phyloP scores from a whole-genome alignment of 2,329 filamentous ascomycete species.

The Hymenoscyphus fructigenus region DNA sequence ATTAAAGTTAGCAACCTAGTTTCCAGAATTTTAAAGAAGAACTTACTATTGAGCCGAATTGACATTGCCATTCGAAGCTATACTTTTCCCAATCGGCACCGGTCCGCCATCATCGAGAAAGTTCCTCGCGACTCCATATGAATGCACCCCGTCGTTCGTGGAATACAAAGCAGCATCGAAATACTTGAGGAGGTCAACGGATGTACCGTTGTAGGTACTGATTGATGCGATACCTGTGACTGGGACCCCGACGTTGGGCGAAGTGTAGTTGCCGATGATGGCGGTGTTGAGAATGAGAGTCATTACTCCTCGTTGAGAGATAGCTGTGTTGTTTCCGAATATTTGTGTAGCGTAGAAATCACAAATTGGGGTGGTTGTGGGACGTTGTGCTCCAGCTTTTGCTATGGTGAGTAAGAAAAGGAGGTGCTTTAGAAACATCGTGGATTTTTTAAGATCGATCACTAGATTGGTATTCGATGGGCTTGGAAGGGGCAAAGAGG shows the following conservation, averaged over 20 bases:
- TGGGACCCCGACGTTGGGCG: conserved; percentile 49
- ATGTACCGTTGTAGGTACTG: conserved; percentile 46
- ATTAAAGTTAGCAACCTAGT: not conserved
- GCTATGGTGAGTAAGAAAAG: not conserved
- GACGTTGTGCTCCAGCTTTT: conserved; percentile 11
- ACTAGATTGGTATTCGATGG: not conserved
- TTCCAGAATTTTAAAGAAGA: not conserved
- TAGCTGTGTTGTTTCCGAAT: conserved; percentile 50
- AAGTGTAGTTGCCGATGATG: conserved; percentile 60
- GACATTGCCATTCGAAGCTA: conserved; percentile 46
- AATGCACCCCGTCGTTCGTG: conserved; percentile 48
- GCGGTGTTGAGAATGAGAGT: conserved; percentile 59
- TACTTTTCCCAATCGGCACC: conserved; percentile 52
- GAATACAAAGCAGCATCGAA: conserved; percentile 55
- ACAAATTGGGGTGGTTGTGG: conserved; percentile 17
- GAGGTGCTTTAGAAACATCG: not conserved
- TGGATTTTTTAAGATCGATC: not conserved
- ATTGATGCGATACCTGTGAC: conserved; percentile 55
- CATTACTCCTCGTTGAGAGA: conserved; percentile 54
- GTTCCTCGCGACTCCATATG: conserved; percentile 49
- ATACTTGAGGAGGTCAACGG: conserved; percentile 55
- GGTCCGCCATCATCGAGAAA: conserved; percentile 59
- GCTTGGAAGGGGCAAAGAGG: not conserved
- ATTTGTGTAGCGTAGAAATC: conserved; percentile 21
- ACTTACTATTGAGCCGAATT: conserved; percentile 55